A percentile compares a stretch with the other conserved stretches of the same genome.
Conservation (phyloP, 257 asterid species). For the Solanum neorickii region DNA sequence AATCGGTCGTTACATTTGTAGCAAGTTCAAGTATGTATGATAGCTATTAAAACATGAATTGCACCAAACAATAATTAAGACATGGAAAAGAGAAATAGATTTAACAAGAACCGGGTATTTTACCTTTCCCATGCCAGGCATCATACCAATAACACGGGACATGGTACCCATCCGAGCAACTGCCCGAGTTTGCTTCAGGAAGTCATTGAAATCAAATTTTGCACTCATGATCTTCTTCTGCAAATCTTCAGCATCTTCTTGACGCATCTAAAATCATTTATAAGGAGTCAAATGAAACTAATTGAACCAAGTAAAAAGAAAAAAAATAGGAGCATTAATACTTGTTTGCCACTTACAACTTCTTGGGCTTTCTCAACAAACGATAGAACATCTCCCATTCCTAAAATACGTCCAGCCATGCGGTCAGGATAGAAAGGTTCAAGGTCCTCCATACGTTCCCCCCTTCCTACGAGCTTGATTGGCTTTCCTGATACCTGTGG, state of each 20-base stretch:
- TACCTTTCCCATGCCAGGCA: conserved; percentile 99
- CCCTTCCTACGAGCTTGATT: conserved; percentile 98
- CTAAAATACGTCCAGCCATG: conserved; percentile 95
- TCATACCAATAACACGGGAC: conserved; percentile 98
- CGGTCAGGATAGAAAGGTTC: conserved; percentile 99
- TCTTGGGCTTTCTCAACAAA: conserved; percentile 99
- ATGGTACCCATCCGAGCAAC: conserved; percentile 94
- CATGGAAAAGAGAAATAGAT: background rate
- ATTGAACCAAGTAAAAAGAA: background rate
- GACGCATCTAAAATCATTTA: conserved; percentile 52
- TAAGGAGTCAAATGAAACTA: background rate
- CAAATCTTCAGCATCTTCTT: conserved; percentile 97
- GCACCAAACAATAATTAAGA: background rate
- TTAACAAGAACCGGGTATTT: background rate
- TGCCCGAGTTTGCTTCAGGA: conserved; percentile 92
- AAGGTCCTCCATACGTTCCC: conserved; percentile 97
- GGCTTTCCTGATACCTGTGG: conserved; percentile 97
- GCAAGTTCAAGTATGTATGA: background rate
- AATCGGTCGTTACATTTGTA: background rate
- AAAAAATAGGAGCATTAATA: background rate
- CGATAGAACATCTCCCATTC: conserved; percentile 98
- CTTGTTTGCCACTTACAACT: conserved; percentile 52
- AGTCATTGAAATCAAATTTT: conserved; percentile 91
- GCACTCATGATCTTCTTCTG: conserved; percentile 97
- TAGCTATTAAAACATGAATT: background rate